A percentile compares a stretch with the other conserved stretches of the same genome.
Evolutionary conservation across 2,329 filamentous ascomycete species (phyloP).

Genomic region (Diaporthe helianthi): DNA sequence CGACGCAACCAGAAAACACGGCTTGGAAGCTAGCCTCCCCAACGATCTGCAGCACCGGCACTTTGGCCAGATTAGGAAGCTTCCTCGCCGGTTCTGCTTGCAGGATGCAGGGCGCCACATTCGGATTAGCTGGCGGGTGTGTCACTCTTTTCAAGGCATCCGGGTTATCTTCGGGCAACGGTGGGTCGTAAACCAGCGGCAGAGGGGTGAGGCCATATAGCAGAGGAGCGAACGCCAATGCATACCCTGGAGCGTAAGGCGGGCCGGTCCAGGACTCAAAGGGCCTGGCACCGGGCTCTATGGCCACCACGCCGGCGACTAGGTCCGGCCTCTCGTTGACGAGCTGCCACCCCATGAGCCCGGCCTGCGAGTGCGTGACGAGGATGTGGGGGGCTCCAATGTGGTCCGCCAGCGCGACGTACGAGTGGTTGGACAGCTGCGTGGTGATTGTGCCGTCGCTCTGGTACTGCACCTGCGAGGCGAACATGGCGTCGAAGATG

Average conservation of each 20-base stretch:
- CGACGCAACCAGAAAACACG: conserved; percentile 52
- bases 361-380: conserved; percentile 58
- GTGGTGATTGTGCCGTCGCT: conserved; percentile 41
- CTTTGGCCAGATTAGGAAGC: conserved; percentile 45
- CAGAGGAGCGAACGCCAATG: not conserved
- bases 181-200: conserved; percentile 42
- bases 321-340: conserved; percentile 56
- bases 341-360: conserved; percentile 53
- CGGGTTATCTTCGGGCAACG: conserved; percentile 39
- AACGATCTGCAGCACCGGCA: conserved; percentile 50
- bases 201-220: conserved; percentile 39
- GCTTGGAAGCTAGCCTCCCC: conserved; percentile 53
- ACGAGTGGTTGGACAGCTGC: conserved; percentile 25
- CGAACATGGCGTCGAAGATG: conserved; percentile 56
- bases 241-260: conserved; percentile 5
- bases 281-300: conserved; percentile 63
- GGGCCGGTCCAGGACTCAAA: conserved; percentile 40
- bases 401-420: conserved; percentile 31
- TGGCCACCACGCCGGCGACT: conserved; percentile 55
- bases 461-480: conserved; percentile 48
- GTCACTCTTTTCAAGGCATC: conserved; percentile 43
- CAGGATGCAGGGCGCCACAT: conserved; percentile 40
- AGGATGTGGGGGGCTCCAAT: conserved; percentile 44
- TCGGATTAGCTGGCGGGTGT: conserved; percentile 38
- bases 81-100: conserved; percentile 47